phyloP scores from a whole-genome alignment of 176 grass and related monocot species.

The Phoenix dactylifera region DNA sequence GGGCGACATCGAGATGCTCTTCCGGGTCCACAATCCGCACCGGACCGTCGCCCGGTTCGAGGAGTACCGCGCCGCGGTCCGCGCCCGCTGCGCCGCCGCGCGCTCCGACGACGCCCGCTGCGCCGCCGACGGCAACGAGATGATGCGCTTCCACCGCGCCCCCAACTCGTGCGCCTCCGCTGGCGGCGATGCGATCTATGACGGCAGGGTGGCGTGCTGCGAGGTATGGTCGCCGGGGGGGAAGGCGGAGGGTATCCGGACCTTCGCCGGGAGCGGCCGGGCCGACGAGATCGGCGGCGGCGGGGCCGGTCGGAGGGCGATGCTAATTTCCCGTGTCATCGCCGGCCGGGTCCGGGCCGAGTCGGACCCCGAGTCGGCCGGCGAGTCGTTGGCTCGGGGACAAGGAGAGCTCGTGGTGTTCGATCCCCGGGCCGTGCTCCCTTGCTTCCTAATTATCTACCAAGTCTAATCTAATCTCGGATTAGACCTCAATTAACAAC shows the following conservation, averaged over 20 bases:
- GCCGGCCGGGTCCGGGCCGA: constrained; percentile 46
- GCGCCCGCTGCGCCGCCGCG: constrained; percentile 25
- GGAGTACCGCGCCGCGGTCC: constrained; percentile 65
- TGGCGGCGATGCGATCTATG: background rate
- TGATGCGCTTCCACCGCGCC: constrained; percentile 69
- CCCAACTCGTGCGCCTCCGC: background rate
- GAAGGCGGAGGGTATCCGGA: constrained; percentile 29
- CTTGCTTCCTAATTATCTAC: constrained; percentile 94
- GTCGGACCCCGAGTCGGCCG: constrained; percentile 14
- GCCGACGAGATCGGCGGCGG: constrained; percentile 56
- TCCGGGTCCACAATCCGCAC: constrained; percentile 72
- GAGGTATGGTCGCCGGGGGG: constrained; percentile 1
- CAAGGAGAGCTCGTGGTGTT: constrained; percentile 77
- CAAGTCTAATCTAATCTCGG: constrained; percentile 30
- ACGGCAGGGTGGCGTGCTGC: constrained; percentile 18
- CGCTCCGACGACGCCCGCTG: constrained; percentile 26
- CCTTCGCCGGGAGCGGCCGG: constrained; percentile 79
- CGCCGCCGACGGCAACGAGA: constrained; percentile 84
- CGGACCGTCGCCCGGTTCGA: constrained; percentile 72
- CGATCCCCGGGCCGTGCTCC: constrained; percentile 71
- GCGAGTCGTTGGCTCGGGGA: constrained; percentile 51
- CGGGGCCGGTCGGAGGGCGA: constrained; percentile 37
- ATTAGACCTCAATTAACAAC: too few relatives aligned
- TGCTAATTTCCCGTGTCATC: constrained; percentile 89
- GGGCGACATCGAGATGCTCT: constrained; percentile 83